These are phyloP conservation scores for Ormosia emarginata DNA, from an alignment of 306 rosid species.

Conservation along the genomic window DNA sequence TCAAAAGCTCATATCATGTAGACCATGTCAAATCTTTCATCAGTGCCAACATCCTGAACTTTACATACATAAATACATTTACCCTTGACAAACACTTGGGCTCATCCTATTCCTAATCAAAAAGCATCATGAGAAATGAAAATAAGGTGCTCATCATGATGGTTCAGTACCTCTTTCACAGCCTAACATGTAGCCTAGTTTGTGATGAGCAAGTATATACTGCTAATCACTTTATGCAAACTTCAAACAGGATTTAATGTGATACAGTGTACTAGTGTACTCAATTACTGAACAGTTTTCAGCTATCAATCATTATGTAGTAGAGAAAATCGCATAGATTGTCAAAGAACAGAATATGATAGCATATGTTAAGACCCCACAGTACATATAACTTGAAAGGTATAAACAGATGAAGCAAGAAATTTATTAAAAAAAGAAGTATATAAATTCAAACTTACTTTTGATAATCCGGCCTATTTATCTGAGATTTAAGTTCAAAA, in stretches of 20 bases:
- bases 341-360: not conserved
- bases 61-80: not conserved
- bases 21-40: not conserved
- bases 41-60: not conserved
- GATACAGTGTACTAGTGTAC: not conserved
- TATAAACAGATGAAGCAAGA: not conserved
- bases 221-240: not conserved
- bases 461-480: slow-evolving; percentile 54
- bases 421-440: not conserved
- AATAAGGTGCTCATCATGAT: not conserved
- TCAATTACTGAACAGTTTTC: slow-evolving; percentile 1
- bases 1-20: not conserved
- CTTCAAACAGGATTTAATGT: not conserved
- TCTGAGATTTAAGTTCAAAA: slow-evolving; percentile 71
- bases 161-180: not conserved
- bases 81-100: not conserved
- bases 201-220: not conserved
- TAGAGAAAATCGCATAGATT: not conserved
- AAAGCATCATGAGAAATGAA: not conserved
- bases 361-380: not conserved
- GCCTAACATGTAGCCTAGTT: not conserved
- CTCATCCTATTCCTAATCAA: not conserved
- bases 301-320: not conserved
- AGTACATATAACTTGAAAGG: not conserved
- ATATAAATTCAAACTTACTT: slow-evolving; percentile 44